These are phyloP conservation scores for Saccharomyces hybrid DNA, from an alignment of 1,139 yeast genomes.

Conservation along the genomic window DNA sequence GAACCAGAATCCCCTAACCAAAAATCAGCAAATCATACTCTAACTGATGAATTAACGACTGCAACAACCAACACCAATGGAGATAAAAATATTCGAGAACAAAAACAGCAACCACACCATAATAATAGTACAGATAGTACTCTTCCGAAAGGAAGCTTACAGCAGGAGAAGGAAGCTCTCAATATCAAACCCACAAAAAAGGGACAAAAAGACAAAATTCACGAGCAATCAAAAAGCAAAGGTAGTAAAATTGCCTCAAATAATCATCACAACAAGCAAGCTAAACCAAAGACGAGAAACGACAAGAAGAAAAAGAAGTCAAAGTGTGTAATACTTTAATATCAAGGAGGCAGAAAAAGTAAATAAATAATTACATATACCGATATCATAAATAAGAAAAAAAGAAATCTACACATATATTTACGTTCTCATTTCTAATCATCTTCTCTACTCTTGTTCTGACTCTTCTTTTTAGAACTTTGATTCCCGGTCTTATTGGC, in stretches of 20 bases:
- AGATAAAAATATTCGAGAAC: neutral
- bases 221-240: neutral
- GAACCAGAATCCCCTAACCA: conserved; percentile 37
- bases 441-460: neutral
- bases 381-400: neutral
- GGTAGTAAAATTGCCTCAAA: neutral
- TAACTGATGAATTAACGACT: conserved; percentile 9
- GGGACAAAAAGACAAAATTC: neutral
- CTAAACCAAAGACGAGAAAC: neutral
- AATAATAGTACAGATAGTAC: neutral
- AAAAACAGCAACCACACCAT: neutral
- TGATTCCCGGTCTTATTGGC: conserved; percentile 30
- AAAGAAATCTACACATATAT: neutral
- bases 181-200: neutral
- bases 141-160: neutral
- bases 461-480: conserved; percentile 33
- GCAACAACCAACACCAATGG: neutral
- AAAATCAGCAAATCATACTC: conserved; percentile 6
- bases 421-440: neutral
- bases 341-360: neutral
- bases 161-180: neutral
- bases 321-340: conserved; percentile 32
- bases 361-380: conserved; percentile 5
- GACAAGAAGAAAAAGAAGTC: conserved; percentile 30
- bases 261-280: neutral